phyloP scores from a whole-genome alignment of 345 rosid genomes.

The Lepidium sativum region DNA sequence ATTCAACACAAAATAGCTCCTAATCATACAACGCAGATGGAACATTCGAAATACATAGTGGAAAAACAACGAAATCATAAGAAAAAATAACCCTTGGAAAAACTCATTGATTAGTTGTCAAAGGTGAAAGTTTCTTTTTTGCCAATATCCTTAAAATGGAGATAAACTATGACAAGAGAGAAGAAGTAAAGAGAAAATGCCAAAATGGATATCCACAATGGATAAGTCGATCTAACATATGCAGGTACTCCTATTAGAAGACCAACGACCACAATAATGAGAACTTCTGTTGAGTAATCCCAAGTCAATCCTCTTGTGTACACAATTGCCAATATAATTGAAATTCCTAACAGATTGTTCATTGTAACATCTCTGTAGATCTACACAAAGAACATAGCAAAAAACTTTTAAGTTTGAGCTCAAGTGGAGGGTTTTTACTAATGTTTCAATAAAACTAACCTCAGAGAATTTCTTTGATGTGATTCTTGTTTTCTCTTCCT shows the following conservation, averaged over 20 bases:
- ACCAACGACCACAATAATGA: too few relatives aligned
- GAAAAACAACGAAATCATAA: too few relatives aligned
- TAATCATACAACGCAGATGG: too few relatives aligned
- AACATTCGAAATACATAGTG: too few relatives aligned
- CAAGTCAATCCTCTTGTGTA: too few relatives aligned
- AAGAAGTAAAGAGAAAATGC: conserved; percentile 19
- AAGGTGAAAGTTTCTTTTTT: too few relatives aligned
- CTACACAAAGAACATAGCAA: neutral
- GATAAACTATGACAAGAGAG: conserved; percentile 13
- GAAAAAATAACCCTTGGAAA: too few relatives aligned
- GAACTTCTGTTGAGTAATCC: too few relatives aligned
- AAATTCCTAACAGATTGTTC: conserved; percentile 22
- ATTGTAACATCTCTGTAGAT: conserved; percentile 22
- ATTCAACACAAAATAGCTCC: neutral
- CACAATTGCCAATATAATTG: too few relatives aligned
- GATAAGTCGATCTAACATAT: conserved; percentile 22
- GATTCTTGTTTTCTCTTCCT: neutral
- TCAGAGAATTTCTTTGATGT: conserved; percentile 22
- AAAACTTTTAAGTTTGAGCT: neutral
- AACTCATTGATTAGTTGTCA: too few relatives aligned
- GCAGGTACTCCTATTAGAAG: conserved; percentile 25
- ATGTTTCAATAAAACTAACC: neutral
- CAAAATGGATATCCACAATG: conserved; percentile 24
- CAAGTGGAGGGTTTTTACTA: neutral
- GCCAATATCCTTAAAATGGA: neutral